Percentiles rank a stretch among this genome's conserved stretches.
These are phyloP conservation scores for Austroboletus niveus DNA, from an alignment of 1,284 basidiomycete genomes.

Conservation along the genomic window DNA sequence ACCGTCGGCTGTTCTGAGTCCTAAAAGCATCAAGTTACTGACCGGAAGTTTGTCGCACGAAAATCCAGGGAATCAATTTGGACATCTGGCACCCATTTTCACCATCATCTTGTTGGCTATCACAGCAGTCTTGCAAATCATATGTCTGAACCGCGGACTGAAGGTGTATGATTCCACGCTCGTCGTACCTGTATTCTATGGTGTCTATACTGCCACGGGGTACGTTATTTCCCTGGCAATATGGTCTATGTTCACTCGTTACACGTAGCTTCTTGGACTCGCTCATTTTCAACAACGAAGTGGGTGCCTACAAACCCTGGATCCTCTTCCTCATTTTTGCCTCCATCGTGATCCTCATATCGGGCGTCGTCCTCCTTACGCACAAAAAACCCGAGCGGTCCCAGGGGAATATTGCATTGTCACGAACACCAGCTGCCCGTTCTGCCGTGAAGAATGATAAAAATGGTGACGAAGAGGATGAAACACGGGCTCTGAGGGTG, in stretches of 20 bases:
- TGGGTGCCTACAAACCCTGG: conserved; percentile 82
- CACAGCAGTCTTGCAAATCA: conserved; percentile 86
- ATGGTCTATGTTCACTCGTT: conserved; percentile 9
- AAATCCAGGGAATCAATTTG: conserved; percentile 83
- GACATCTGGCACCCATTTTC: conserved; percentile 76
- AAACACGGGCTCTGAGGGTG: conserved; percentile 37
- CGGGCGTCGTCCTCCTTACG: conserved; percentile 82
- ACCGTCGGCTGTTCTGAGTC: conserved; percentile 2
- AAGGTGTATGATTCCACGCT: conserved; percentile 77
- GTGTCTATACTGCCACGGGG: conserved; percentile 64
- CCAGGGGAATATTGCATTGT: conserved; percentile 14
- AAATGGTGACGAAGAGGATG: conserved; percentile 26
- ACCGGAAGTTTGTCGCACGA: conserved; percentile 72
- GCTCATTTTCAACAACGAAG: conserved; percentile 78
- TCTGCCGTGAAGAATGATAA: conserved; percentile 19
- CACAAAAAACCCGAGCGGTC: conserved; percentile 75
- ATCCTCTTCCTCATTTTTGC: conserved; percentile 82
- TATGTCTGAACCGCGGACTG: conserved; percentile 85
- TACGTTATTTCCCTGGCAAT: conserved; percentile 24
- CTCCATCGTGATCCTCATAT: conserved; percentile 81
- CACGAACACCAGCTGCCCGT: conserved; percentile 10
- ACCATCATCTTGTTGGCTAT: conserved; percentile 77
- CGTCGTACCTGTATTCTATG: conserved; percentile 74
- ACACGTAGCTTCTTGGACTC: conserved; percentile 60
- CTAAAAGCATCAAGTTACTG: conserved; percentile 67